Conservation (phyloP, 805 yeast species). For the Starmera pachycereana region DNA sequence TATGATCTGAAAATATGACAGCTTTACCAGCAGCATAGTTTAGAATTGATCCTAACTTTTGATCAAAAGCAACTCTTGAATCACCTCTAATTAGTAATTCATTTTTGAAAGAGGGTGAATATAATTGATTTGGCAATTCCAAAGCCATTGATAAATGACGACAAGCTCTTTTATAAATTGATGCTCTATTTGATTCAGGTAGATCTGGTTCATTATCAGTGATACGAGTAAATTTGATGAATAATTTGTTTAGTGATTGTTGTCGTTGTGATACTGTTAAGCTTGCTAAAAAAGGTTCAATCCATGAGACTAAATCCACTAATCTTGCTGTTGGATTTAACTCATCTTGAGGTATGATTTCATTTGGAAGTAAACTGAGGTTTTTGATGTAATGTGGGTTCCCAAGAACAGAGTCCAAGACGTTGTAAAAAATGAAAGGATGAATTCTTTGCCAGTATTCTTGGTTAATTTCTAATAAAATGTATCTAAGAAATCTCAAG, state of each 20-base stretch:
- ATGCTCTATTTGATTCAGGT: constrained; percentile 22
- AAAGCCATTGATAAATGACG: constrained; percentile 5
- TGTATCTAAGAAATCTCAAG: constrained; percentile 37
- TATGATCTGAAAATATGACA: constrained; percentile 20
- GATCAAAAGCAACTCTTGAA: constrained; percentile 34
- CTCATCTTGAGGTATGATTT: constrained; percentile 19
- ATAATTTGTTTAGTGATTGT: constrained; percentile 41
- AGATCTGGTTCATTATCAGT: constrained; percentile 20
- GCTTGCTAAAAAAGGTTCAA: constrained; percentile 31
- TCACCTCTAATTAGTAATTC: constrained; percentile 37
- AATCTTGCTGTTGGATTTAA: constrained; percentile 23
- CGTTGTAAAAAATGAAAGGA: constrained; percentile 44
- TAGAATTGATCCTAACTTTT: constrained; percentile 23
- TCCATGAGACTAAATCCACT: constrained; percentile 47
- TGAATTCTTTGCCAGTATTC: constrained; percentile 46
- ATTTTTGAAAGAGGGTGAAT: constrained; percentile 21
- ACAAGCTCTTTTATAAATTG: constrained; percentile 22
- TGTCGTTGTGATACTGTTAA: constrained; percentile 39
- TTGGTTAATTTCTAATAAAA: constrained; percentile 31
- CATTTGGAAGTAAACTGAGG: constrained; percentile 21
- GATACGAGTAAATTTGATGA: constrained; percentile 34
- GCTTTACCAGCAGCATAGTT: constrained; percentile 19
- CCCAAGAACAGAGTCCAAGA: constrained; percentile 49
- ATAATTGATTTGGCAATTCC: constrained; percentile 9
- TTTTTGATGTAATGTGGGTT: constrained; percentile 36